Evolutionary conservation across 1,284 basidiomycete species (phyloP).

Genomic region (Termitomyces sp.): DNA sequence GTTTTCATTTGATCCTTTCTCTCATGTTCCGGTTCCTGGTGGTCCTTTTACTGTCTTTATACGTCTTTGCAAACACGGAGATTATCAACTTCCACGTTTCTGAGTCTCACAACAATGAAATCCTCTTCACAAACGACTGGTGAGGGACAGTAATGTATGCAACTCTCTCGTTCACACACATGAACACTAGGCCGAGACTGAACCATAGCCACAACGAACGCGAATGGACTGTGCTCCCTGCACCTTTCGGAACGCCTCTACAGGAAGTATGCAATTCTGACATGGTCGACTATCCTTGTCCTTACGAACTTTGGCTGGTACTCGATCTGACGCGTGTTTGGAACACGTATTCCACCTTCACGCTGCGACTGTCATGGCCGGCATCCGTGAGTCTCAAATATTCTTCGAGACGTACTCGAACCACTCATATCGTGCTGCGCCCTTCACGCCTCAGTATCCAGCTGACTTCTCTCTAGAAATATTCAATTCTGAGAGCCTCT

Average conservation of each 20-base stretch:
- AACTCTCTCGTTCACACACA: neutral
- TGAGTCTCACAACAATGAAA: conserved; percentile 17
- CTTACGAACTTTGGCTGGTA: conserved; percentile 51
- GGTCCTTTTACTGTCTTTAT: conserved; percentile 16
- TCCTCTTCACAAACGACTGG: conserved; percentile 22
- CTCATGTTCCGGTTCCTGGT: conserved; percentile 7
- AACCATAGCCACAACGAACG: conserved; percentile 21
- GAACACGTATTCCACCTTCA: conserved; percentile 45
- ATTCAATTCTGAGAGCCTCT: conserved; percentile 27
- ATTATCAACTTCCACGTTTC: conserved; percentile 51
- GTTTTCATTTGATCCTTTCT: neutral
- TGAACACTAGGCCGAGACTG: conserved; percentile 23
- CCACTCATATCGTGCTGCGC: neutral
- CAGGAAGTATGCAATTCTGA: conserved; percentile 27
- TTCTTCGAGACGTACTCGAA: neutral
- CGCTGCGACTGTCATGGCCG: conserved; percentile 60
- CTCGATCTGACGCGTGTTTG: conserved; percentile 49
- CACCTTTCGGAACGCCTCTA: conserved; percentile 35
- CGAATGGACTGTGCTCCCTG: conserved; percentile 36
- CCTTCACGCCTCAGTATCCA: conserved; percentile 31
- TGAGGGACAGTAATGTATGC: conserved; percentile 10
- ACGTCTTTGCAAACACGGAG: conserved; percentile 52
- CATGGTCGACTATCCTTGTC: conserved; percentile 29
- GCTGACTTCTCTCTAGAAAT: conserved; percentile 39
- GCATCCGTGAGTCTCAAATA: conserved; percentile 48